These are phyloP conservation scores for Dictyostelium firmibasis DNA, from an alignment of 78 protist genomes.

Conservation along the genomic window DNA sequence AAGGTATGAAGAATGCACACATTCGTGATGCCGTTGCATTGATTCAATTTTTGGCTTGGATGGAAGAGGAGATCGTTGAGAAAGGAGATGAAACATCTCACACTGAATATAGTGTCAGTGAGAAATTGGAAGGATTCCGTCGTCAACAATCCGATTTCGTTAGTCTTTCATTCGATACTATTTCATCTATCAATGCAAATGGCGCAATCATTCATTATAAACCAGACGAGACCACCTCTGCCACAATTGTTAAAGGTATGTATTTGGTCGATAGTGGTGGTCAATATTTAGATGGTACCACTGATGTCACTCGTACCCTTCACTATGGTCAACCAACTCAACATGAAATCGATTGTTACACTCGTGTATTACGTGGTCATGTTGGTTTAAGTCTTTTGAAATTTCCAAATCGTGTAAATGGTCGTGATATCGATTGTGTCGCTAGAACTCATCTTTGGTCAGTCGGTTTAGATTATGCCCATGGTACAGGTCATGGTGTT, in stretches of 20 bases:
- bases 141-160: slow-evolving; percentile 73
- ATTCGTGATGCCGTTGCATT: slow-evolving; percentile 90
- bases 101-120: slow-evolving; percentile 66
- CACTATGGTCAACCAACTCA: slow-evolving; percentile 90
- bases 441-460: slow-evolving; percentile 89
- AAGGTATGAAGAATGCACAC: slow-evolving; percentile 88
- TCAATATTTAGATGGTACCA: slow-evolving; percentile 96
- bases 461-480: slow-evolving; percentile 91
- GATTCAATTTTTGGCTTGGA: slow-evolving; percentile 84
- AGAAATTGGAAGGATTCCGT: slow-evolving; percentile 68
- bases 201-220: slow-evolving; percentile 96
- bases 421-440: slow-evolving; percentile 78
- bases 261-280: slow-evolving; percentile 93
- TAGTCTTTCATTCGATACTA: slow-evolving; percentile 80
- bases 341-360: slow-evolving; percentile 83
- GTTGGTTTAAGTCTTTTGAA: slow-evolving; percentile 78
- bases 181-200: slow-evolving; percentile 84
- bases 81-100: neutral
- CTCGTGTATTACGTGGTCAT: slow-evolving; percentile 94
- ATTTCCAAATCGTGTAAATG: slow-evolving; percentile 90
- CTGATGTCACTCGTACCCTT: slow-evolving; percentile 97
- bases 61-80: slow-evolving; percentile 61
- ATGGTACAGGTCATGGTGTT: slow-evolving; percentile 99
- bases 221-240: slow-evolving; percentile 63
- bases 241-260: slow-evolving; percentile 19